Percentiles rank a stretch among this genome's conserved stretches.
These are phyloP conservation scores for Neoboletus brunneissimus DNA, from an alignment of 768 basidiomycete species.

Conservation along the genomic window DNA sequence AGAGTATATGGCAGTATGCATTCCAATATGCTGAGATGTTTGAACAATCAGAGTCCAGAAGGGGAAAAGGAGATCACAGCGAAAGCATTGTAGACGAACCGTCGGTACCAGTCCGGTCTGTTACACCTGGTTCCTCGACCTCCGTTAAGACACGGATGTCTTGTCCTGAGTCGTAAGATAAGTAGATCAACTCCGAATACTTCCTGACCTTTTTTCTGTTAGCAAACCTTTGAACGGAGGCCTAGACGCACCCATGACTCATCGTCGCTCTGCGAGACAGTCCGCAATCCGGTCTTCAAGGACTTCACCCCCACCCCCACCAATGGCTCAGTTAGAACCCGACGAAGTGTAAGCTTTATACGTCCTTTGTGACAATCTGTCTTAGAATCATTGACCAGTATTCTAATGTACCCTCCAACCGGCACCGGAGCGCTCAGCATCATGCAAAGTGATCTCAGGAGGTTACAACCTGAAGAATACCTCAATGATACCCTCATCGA, in stretches of 20 bases:
- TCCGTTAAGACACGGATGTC: slow-evolving; percentile 14
- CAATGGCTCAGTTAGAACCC: slow-evolving; percentile 37
- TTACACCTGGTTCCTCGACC: slow-evolving; percentile 17
- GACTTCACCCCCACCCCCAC: slow-evolving; percentile 30
- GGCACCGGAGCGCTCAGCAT: slow-evolving; percentile 77
- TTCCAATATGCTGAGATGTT: slow-evolving; percentile 13
- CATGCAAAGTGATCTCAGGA: slow-evolving; percentile 70
- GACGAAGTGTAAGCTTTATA: slow-evolving; percentile 59
- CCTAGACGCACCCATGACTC: neutral
- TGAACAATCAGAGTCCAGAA: slow-evolving; percentile 4
- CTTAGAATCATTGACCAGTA: slow-evolving; percentile 40
- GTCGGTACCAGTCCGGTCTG: slow-evolving; percentile 7
- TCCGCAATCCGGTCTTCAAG: slow-evolving; percentile 22
- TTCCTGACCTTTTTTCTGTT: neutral
- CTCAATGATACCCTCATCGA: slow-evolving; percentile 97
- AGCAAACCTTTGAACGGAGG: slow-evolving; percentile 15
- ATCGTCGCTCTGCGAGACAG: slow-evolving; percentile 39
- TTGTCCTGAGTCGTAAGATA: slow-evolving; percentile 17
- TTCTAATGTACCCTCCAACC: slow-evolving; percentile 71
- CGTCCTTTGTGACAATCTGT: neutral
- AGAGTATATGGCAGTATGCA: slow-evolving; percentile 14
- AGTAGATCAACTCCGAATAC: neutral
- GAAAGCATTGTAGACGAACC: neutral
- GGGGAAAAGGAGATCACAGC: neutral
- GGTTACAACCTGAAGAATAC: slow-evolving; percentile 78